Evolutionary conservation across 1,284 basidiomycete species (phyloP).

Genomic region (Cystobasidium sp.): DNA sequence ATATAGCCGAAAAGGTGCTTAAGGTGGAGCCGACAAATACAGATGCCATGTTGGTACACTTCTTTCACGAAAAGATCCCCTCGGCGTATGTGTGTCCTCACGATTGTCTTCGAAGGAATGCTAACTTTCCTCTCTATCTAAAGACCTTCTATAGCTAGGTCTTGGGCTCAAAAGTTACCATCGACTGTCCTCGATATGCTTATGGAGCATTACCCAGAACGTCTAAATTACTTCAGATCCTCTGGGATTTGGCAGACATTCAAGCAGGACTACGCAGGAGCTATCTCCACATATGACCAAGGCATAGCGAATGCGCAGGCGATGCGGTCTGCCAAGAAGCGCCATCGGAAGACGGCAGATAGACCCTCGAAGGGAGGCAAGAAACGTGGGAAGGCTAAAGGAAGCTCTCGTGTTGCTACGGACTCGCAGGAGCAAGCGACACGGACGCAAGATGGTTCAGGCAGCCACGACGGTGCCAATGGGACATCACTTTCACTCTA

Average conservation of each 20-base stretch:
- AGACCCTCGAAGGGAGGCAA: slow-evolving; percentile 50
- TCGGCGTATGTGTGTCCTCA: slow-evolving; percentile 65
- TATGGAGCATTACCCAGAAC: slow-evolving; percentile 70
- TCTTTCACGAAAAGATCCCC: slow-evolving; percentile 86
- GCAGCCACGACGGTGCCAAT: slow-evolving; percentile 55
- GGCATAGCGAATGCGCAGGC: slow-evolving; percentile 74
- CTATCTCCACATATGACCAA: slow-evolving; percentile 74
- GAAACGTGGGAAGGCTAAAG: slow-evolving; percentile 42
- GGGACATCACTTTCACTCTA: slow-evolving; percentile 60
- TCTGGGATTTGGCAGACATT: slow-evolving; percentile 81
- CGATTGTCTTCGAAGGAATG: not conserved
- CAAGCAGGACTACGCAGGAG: slow-evolving; percentile 73
- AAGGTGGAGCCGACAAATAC: slow-evolving; percentile 72
- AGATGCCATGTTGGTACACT: slow-evolving; percentile 81
- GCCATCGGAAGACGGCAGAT: slow-evolving; percentile 1
- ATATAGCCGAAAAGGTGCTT: slow-evolving; percentile 77
- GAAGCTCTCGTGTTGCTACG: slow-evolving; percentile 58
- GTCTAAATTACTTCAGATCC: slow-evolving; percentile 76
- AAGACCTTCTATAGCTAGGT: slow-evolving; percentile 60
- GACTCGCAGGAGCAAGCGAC: slow-evolving; percentile 31
- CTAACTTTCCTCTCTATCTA: not conserved
- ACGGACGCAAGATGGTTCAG: slow-evolving; percentile 50
- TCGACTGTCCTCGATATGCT: slow-evolving; percentile 73
- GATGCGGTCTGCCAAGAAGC: slow-evolving; percentile 64
- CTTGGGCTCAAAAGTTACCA: slow-evolving; percentile 76